Evolutionary conservation across 768 basidiomycete species (phyloP).

Genomic region (Leucosporidium creatinivorum): DNA sequence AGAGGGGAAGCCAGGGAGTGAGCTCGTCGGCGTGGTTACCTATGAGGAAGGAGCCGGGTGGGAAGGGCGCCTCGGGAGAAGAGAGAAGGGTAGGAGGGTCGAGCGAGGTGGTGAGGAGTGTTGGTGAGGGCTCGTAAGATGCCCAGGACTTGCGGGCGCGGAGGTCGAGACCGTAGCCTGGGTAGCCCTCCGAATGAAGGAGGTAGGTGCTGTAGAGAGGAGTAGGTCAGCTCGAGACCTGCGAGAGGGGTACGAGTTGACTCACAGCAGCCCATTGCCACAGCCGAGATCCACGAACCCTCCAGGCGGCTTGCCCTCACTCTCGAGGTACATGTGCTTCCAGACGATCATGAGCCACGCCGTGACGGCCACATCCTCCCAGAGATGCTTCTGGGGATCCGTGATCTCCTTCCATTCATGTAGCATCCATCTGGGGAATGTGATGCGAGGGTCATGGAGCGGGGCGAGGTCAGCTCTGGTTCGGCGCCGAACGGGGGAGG

Average conservation of each 20-base stretch:
- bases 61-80: constrained; percentile 34
- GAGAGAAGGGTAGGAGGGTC: constrained; percentile 41
- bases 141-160: constrained; percentile 78
- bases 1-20: constrained; percentile 85
- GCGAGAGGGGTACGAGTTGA: background rate
- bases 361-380: constrained; percentile 93
- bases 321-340: constrained; percentile 60
- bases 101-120: constrained; percentile 62
- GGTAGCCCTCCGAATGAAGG: constrained; percentile 53
- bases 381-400: constrained; percentile 83
- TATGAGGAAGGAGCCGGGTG: constrained; percentile 63
- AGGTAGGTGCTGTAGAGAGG: constrained; percentile 15
- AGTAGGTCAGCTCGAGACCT: background rate
- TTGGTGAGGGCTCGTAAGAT: constrained; percentile 60
- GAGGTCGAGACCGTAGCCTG: constrained; percentile 75
- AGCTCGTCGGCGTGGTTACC: constrained; percentile 96
- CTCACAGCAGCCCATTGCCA: constrained; percentile 77
- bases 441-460: constrained; percentile 20
- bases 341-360: constrained; percentile 87
- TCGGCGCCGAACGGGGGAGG: background rate
- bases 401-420: constrained; percentile 71
- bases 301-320: constrained; percentile 50
- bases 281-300: constrained; percentile 92
- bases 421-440: constrained; percentile 42
- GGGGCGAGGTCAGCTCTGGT: constrained; percentile 11